Percentiles rank a stretch among this genome's conserved stretches.
Evolutionary conservation across 495 filamentous ascomycete species (phyloP).

Genomic region (Viridothelium virens): DNA sequence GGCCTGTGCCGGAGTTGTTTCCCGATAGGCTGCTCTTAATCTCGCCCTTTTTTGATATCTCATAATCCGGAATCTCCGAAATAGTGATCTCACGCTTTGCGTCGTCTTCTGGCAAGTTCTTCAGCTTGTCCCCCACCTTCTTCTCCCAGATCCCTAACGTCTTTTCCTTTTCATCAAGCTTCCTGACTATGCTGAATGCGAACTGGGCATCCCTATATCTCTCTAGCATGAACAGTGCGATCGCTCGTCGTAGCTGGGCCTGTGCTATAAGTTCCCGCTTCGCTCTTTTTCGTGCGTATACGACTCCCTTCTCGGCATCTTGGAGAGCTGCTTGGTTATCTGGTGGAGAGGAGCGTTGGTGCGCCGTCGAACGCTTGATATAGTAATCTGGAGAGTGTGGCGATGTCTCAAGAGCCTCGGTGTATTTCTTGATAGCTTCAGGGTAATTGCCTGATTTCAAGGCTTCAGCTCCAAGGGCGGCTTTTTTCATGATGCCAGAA

Average conservation of each 20-base stretch:
- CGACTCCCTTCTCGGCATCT: slow-evolving; percentile 74
- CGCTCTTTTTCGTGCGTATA: slow-evolving; percentile 60
- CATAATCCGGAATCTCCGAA: slow-evolving; percentile 53
- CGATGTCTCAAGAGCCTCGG: slow-evolving; percentile 59
- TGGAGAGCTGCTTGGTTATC: slow-evolving; percentile 53
- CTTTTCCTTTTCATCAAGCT: slow-evolving; percentile 53
- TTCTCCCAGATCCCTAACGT: slow-evolving; percentile 55
- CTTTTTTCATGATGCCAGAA: slow-evolving; percentile 48
- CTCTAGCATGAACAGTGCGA: slow-evolving; percentile 62
- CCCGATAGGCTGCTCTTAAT: slow-evolving; percentile 14
- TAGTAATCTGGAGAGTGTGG: slow-evolving; percentile 74
- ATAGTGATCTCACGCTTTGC: slow-evolving; percentile 50
- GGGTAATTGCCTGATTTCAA: slow-evolving; percentile 54
- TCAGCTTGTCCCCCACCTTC: slow-evolving; percentile 50
- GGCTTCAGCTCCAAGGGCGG: slow-evolving; percentile 56
- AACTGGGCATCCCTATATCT: slow-evolving; percentile 69
- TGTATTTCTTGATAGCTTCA: slow-evolving; percentile 62
- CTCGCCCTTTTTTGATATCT: slow-evolving; percentile 30
- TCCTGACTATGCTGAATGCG: slow-evolving; percentile 59
- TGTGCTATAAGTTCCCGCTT: slow-evolving; percentile 72
- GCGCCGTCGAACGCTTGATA: slow-evolving; percentile 77
- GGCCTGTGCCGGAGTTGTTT: neutral
- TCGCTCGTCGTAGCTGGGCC: slow-evolving; percentile 72
- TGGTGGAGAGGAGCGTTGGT: slow-evolving; percentile 55
- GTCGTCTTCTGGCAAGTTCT: slow-evolving; percentile 45